phyloP scores from a whole-genome alignment of 1,284 basidiomycete genomes.

The Schizophyllum amplum region DNA sequence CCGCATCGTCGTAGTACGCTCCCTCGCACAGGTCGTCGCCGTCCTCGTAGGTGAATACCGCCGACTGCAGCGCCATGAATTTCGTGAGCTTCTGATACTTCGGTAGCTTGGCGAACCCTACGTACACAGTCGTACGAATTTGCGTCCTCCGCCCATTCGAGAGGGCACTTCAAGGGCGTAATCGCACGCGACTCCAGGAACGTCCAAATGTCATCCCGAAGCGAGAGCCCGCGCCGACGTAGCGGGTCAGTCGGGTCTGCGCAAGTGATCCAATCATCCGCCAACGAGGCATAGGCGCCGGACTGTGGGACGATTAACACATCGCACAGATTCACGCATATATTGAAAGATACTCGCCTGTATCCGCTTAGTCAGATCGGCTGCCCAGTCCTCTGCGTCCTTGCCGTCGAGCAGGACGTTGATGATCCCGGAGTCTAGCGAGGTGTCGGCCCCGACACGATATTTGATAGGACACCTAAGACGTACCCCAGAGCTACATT shows the following conservation, averaged over 20 bases:
- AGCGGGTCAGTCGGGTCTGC: conserved; percentile 30
- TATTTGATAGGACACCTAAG: neutral
- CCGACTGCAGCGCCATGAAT: conserved; percentile 26
- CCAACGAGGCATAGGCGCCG: conserved; percentile 29
- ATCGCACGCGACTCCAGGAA: conserved; percentile 23
- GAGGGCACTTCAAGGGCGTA: conserved; percentile 36
- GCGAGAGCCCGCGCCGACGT: conserved; percentile 16
- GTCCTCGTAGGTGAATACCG: conserved; percentile 36
- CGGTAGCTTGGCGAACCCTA: conserved; percentile 4
- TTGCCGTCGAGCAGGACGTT: conserved; percentile 32
- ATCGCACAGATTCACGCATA: too few relatives aligned
- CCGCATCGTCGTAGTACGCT: conserved; percentile 36
- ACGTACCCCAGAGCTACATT: conserved; percentile 25
- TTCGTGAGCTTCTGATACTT: neutral
- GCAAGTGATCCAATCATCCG: conserved; percentile 37
- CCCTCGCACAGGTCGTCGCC: conserved; percentile 41
- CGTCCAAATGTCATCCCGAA: conserved; percentile 27
- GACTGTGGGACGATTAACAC: conserved; percentile 19
- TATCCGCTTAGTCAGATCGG: conserved; percentile 33
- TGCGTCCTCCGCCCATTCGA: conserved; percentile 43
- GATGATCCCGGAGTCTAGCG: conserved; percentile 22
- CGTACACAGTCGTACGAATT: conserved; percentile 46
- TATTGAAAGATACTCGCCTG: conserved; percentile 21
- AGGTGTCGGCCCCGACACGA: conserved; percentile 10
- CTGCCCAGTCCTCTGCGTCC: conserved; percentile 35